These are phyloP conservation scores for Candida hispaniensis DNA, from an alignment of 805 yeast genomes.

Conservation along the genomic window DNA sequence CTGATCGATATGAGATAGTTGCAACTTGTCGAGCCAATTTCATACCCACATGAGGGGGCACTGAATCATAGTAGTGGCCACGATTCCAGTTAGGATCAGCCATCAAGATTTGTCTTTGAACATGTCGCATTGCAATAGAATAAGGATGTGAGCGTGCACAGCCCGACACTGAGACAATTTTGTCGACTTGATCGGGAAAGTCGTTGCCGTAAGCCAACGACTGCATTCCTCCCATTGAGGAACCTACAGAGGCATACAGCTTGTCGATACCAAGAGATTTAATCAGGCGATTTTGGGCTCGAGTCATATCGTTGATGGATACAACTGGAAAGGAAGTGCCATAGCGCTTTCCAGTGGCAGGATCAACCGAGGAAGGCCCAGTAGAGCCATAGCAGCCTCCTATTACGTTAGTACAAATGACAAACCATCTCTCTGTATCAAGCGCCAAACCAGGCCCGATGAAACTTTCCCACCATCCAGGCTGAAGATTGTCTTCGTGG, in stretches of 20 bases:
- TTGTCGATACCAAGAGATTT: slow-evolving; percentile 50
- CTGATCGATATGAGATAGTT: slow-evolving; percentile 86
- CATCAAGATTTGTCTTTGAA: slow-evolving; percentile 89
- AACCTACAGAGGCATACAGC: slow-evolving; percentile 72
- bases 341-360: slow-evolving; percentile 53
- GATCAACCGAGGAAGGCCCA: slow-evolving; percentile 77
- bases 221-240: slow-evolving; percentile 99
- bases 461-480: slow-evolving; percentile 95
- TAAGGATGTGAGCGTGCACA: slow-evolving; percentile 93
- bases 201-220: slow-evolving; percentile 78
- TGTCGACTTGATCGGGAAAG: slow-evolving; percentile 64
- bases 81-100: slow-evolving; percentile 92
- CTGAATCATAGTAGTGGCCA: slow-evolving; percentile 66
- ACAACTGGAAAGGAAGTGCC: slow-evolving; percentile 84
- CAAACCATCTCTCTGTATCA: slow-evolving; percentile 72
- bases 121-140: slow-evolving; percentile 85
- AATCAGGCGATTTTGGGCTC: slow-evolving; percentile 71
- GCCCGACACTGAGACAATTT: slow-evolving; percentile 73
- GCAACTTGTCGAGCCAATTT: slow-evolving; percentile 89
- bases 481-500: slow-evolving; percentile 51
- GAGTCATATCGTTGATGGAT: slow-evolving; percentile 79
- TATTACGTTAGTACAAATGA: slow-evolving; percentile 80
- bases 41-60: slow-evolving; percentile 94
- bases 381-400: slow-evolving; percentile 96
- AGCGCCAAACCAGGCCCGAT: slow-evolving; percentile 71